Evolutionary conservation across 768 basidiomycete species (phyloP), one percentile per base, ranked within the genome.

Genomic region (Pisolithus orientalis): DNA sequence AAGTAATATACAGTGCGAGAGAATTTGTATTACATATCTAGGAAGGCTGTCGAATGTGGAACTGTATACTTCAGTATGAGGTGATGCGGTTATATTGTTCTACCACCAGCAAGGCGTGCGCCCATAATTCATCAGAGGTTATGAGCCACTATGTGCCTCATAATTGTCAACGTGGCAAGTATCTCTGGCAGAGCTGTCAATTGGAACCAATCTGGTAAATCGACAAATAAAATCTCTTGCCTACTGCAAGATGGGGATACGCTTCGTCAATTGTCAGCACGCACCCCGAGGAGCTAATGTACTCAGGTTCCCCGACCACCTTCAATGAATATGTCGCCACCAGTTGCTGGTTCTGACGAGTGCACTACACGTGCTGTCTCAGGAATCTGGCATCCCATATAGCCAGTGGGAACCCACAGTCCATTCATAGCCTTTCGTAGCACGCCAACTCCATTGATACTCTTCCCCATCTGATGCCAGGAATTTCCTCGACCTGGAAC

Each of bases 241-340:
- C 85, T 51, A 72, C 71, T 31, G 78, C 79, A 39, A 85, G 70
- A 48, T 80, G 70, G 2, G 72, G 74, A 49, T 76, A 85, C 6
- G 72, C 70, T 57, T 86, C 85, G 39, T 84, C 82, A 17, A 87
- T 73, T 28, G 78, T 82, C 44, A 87, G 66, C 69, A 79, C 77
- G 53, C 80, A 81, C 1, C 83, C 83, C 2, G 83, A 83, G 0
- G 82, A 83, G 43, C 68, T 61, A 1, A 39, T 44, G 55, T 84
- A 84, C 16, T 70, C 71, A 3, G 82, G 79, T 59, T 84, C 83
- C 28, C 77, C 79, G 0, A 75, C 65, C 14, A 71, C 60, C 55
- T 81, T 83, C 46, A 82, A 72, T 61, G 73, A 75, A 63, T 87
- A 87, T 59, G 76, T 78, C 0, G 85, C 80, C 17, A 87, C 75